Percentiles rank a stretch among this genome's conserved stretches.
phyloP scores from a whole-genome alignment of 257 asterid species.

The Nicotiana paniculata region DNA sequence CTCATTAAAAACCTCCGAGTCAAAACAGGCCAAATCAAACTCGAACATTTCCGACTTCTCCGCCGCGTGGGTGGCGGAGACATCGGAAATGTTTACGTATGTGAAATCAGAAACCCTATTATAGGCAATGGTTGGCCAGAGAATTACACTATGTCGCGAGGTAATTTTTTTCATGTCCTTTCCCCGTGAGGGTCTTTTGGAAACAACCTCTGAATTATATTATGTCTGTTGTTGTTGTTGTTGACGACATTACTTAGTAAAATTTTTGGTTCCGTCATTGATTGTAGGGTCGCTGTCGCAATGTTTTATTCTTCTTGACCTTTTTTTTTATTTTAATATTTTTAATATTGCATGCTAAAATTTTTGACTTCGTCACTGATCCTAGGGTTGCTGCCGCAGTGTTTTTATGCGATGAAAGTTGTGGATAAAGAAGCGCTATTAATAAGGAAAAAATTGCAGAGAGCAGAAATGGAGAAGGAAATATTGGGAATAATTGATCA shows the following conservation, averaged over 20 bases:
- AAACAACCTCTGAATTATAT: too few relatives aligned
- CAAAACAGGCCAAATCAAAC: slow-evolving; percentile 37
- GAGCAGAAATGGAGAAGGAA: slow-evolving; percentile 42
- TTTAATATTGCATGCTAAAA: too few relatives aligned
- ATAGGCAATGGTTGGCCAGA: not conserved
- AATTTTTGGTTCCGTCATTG: too few relatives aligned
- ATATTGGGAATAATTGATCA: slow-evolving; percentile 38
- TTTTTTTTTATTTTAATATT: too few relatives aligned
- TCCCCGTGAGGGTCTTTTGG: too few relatives aligned
- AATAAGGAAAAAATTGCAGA: slow-evolving; percentile 29
- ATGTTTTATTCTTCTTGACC: too few relatives aligned
- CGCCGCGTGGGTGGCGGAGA: slow-evolving; percentile 43
- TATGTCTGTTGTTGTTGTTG: too few relatives aligned
- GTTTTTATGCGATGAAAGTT: slow-evolving; percentile 45
- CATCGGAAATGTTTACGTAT: slow-evolving; percentile 35
- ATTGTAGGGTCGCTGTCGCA: too few relatives aligned
- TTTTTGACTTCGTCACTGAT: too few relatives aligned
- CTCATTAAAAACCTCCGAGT: slow-evolving; percentile 32
- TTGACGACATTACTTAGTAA: too few relatives aligned
- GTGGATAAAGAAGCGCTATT: slow-evolving; percentile 42
- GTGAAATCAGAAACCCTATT: slow-evolving; percentile 31
- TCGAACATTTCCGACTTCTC: slow-evolving; percentile 34
- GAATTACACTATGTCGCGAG: too few relatives aligned
- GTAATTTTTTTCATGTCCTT: too few relatives aligned
- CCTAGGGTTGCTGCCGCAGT: slow-evolving; percentile 6